Base-by-base conservation (phyloP, 2,329 filamentous ascomycete genomes). In the Elsinoe ampelina region DNA sequence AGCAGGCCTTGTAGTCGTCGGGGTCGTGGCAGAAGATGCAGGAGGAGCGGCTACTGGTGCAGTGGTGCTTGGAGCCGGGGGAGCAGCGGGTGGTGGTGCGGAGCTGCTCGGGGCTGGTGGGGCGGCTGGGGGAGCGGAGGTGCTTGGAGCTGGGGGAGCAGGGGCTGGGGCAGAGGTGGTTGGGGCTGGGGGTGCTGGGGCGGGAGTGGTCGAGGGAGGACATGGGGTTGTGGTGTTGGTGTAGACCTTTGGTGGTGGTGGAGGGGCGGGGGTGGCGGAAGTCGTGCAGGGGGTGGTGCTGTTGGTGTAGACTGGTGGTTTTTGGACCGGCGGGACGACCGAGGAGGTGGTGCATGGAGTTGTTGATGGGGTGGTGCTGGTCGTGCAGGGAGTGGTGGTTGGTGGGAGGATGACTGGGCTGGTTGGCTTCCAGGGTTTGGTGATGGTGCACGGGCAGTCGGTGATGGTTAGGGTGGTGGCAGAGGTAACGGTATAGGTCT, bases 401-500 rank as follows among this genome's bases (percentile, higher is more conserved):
- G 52, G 36, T 8, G 51, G 51, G 20, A 13, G 51, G n/a, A 42
- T 35, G 22, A 35, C 36, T 17, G 50, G 22, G 34, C 32, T 54
- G 8, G 19, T 54, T 38, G 48, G 48, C 43, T 30, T 17, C 13
- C 13, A 13, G 11, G 36, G 39, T 17, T 57, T 55, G 5, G 59
- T 62, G 36, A 59, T 48, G 1, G 61, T 61, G 60, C 60, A 62
- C 5, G 63, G 61, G 54, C 58, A 61, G 30, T 61, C 45, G 39
- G 60, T 58, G 36, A 65, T 60, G 15, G 62, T 64, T n/a, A 66
- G 45, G 7, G 62, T 66, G 17, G 65, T 65, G 5, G 64, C 57
- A n/a, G 58, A 56, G 62, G 83, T 83, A 73, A 89, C 76, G 65
- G 80, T 85, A 79, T 86, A 87, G 73, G 84, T 87, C 70, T 79